phyloP scores from a whole-genome alignment of 371 early-diverging fungal genomes.

The Mucor indicus region DNA sequence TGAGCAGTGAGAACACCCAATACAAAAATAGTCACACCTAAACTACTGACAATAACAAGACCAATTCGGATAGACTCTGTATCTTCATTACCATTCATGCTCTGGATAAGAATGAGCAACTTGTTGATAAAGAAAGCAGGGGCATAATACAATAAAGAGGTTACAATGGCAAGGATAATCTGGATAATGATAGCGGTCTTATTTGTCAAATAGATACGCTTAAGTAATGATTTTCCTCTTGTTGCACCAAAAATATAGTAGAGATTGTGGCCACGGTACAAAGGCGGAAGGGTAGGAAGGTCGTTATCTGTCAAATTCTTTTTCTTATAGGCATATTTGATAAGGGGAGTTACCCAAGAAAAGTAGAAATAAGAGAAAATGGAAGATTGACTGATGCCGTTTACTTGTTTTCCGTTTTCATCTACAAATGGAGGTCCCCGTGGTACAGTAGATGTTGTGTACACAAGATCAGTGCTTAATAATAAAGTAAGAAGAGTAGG shows the following conservation, averaged over 20 bases:
- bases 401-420: constrained; percentile 24
- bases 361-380: constrained; percentile 27
- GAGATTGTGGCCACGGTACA: constrained; percentile 33
- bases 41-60: constrained; percentile 40
- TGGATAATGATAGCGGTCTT: constrained; percentile 23
- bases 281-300: constrained; percentile 28
- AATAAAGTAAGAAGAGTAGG: constrained; percentile 15
- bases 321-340: constrained; percentile 26
- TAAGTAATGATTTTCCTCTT: constrained; percentile 20
- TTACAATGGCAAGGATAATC: constrained; percentile 18
- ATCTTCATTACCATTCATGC: constrained; percentile 17
- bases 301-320: constrained; percentile 34
- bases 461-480: constrained; percentile 25
- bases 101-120: constrained; percentile 31
- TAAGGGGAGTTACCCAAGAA: constrained; percentile 25
- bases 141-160: constrained; percentile 27
- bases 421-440: constrained; percentile 38
- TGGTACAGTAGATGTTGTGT: constrained; percentile 21
- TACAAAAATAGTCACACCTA: constrained; percentile 36
- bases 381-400: constrained; percentile 18
- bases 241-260: constrained; percentile 28
- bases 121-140: constrained; percentile 42
- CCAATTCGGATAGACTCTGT: constrained; percentile 17
- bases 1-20: constrained; percentile 44
- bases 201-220: constrained; percentile 30